phyloP scores from a whole-genome alignment of 169 alveolate species.

The Cryptosporidium andersoni region DNA sequence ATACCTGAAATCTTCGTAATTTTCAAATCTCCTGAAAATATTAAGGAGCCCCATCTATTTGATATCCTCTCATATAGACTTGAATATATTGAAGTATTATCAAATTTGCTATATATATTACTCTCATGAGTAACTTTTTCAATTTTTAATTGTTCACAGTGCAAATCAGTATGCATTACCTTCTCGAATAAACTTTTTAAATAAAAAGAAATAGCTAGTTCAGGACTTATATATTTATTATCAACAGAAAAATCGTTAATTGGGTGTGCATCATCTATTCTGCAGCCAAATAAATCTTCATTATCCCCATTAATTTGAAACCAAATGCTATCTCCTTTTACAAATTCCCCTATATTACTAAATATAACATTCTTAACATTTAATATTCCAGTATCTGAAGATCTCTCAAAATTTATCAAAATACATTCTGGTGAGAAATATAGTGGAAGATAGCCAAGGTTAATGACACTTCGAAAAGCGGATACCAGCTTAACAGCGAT shows the following conservation, averaged over 20 bases:
- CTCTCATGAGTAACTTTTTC: background rate
- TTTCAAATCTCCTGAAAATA: constrained; percentile 50
- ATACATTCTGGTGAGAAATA: constrained; percentile 54
- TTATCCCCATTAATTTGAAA: constrained; percentile 1
- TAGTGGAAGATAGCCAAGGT: constrained; percentile 25
- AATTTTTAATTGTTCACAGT: background rate
- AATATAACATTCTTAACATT: constrained; percentile 13
- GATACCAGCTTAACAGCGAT: constrained; percentile 41
- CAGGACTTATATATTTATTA: constrained; percentile 48
- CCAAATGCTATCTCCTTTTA: background rate
- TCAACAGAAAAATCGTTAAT: background rate
- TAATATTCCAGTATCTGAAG: constrained; percentile 6
- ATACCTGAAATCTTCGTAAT: background rate
- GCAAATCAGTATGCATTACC: background rate
- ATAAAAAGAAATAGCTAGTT: constrained; percentile 42
- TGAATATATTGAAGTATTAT: background rate
- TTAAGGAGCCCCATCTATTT: constrained; percentile 39
- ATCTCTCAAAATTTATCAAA: constrained; percentile 25
- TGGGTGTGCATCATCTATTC: background rate
- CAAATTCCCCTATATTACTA: constrained; percentile 30
- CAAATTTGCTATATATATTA: constrained; percentile 19
- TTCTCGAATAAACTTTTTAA: constrained; percentile 9
- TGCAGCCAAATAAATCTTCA: background rate
- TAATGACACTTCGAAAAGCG: constrained; percentile 17
- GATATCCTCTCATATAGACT: constrained; percentile 5